Conservation (phyloP, 179 eudicot species). For the Beta corolliflora region DNA sequence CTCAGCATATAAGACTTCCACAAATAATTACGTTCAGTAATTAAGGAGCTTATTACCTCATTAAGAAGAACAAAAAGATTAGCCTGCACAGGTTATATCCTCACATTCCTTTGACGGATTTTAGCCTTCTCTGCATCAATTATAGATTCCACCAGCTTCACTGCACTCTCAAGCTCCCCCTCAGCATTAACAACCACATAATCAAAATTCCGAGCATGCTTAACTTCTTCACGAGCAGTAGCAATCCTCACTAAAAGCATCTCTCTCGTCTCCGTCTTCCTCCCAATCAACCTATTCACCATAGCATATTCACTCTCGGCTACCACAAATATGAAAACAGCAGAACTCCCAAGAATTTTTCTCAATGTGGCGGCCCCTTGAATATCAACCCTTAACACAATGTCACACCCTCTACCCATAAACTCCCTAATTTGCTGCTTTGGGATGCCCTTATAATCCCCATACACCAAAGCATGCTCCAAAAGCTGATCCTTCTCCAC, state of each 20-base stretch:
- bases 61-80: background rate
- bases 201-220: constrained; percentile 63
- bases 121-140: constrained; percentile 90
- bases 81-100: constrained; percentile 32
- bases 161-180: constrained; percentile 73
- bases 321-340: constrained; percentile 74
- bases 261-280: constrained; percentile 81
- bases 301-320: constrained; percentile 82
- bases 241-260: constrained; percentile 78
- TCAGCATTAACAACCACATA: constrained; percentile 90
- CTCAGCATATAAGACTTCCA: too few relatives aligned
- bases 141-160: constrained; percentile 68
- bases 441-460: constrained; percentile 92
- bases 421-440: constrained; percentile 84
- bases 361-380: constrained; percentile 88
- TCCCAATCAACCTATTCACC: constrained; percentile 80
- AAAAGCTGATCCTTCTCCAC: constrained; percentile 68
- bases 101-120: constrained; percentile 52
- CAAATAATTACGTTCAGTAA: too few relatives aligned
- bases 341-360: constrained; percentile 64
- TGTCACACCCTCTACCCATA: constrained; percentile 82
- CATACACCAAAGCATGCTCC: constrained; percentile 92
- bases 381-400: constrained; percentile 86
- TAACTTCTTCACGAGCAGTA: constrained; percentile 83
- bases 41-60: too few relatives aligned